Evolutionary conservation across 441 rosid genomes (phyloP).

Genomic region (Capsella rubella): DNA sequence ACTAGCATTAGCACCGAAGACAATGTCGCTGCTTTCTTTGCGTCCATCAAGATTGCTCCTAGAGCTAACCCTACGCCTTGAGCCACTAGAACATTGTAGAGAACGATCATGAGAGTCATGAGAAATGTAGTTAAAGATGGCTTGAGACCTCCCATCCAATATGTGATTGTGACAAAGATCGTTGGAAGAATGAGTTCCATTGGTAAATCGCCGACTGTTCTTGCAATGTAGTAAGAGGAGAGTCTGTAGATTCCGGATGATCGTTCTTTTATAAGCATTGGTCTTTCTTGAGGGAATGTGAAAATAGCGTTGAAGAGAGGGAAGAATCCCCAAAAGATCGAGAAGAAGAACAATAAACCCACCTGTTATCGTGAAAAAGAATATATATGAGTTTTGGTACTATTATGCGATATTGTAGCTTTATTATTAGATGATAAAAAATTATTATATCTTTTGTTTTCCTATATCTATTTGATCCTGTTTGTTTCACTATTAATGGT

Average conservation of each 20-base stretch:
- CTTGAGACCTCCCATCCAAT: constrained; percentile 98
- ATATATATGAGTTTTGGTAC: neutral
- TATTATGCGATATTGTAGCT: neutral
- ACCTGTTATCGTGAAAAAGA: constrained; percentile 55
- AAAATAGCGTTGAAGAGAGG: constrained; percentile 86
- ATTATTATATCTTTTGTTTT: neutral
- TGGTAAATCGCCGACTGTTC: constrained; percentile 83
- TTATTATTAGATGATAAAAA: too few relatives aligned
- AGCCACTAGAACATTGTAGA: constrained; percentile 81
- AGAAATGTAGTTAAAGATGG: constrained; percentile 67
- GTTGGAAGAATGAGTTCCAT: constrained; percentile 96
- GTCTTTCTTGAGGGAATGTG: constrained; percentile 85
- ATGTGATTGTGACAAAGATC: constrained; percentile 69
- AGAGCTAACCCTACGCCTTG: constrained; percentile 88
- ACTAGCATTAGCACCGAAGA: constrained; percentile 87
- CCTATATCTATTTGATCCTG: neutral
- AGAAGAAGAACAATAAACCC: constrained; percentile 87
- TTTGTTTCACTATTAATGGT: neutral
- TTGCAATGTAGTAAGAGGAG: constrained; percentile 80
- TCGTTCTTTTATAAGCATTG: constrained; percentile 82
- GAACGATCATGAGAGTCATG: constrained; percentile 67
- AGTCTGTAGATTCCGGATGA: constrained; percentile 91
- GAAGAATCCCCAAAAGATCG: constrained; percentile 93
- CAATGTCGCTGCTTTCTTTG: constrained; percentile 77
- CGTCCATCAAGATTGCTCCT: constrained; percentile 86